phyloP scores from a whole-genome alignment of 139 green algal species.

The Auxenochlorella pyrenoidosa region DNA sequence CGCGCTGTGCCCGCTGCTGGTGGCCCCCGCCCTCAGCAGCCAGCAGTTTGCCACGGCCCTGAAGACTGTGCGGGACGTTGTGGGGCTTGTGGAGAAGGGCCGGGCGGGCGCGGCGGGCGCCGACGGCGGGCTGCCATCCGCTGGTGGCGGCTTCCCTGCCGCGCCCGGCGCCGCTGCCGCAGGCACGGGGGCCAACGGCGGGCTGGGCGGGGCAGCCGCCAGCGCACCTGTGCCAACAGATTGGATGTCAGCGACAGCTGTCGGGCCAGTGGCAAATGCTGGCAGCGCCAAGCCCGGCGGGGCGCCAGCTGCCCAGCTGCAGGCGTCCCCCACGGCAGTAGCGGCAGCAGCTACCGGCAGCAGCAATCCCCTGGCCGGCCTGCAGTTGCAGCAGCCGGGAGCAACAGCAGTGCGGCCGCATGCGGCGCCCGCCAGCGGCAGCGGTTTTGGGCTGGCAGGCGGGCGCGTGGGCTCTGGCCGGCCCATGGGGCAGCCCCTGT shows the following conservation, averaged over 20 bases:
- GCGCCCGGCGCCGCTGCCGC: not conserved
- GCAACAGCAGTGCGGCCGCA: not conserved
- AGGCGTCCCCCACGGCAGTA: not conserved
- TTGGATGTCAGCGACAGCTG: not conserved
- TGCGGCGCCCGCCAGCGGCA: not conserved
- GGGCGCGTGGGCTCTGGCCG: not conserved
- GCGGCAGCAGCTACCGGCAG: not conserved
- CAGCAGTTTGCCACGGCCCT: conserved; percentile 56
- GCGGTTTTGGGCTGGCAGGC: conserved; percentile 10
- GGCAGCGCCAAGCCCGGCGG: not conserved
- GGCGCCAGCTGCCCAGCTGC: not conserved
- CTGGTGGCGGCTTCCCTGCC: not conserved
- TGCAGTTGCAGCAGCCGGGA: conserved; percentile 1
- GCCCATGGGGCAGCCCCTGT: not conserved
- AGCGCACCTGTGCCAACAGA: not conserved
- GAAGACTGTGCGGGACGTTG: conserved; percentile 37
- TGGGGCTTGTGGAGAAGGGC: conserved; percentile 17
- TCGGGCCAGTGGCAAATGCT: not conserved
- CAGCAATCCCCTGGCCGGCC: not conserved
- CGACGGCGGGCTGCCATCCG: not conserved
- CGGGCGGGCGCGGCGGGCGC: not conserved
- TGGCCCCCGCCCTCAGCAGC: conserved; percentile 50
- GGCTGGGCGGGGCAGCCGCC: not conserved
- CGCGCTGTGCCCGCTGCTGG: conserved; percentile 69
- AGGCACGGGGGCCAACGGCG: not conserved